Conservation (phyloP, 768 basidiomycete species). For the Brasilioporus rufonigricans region DNA sequence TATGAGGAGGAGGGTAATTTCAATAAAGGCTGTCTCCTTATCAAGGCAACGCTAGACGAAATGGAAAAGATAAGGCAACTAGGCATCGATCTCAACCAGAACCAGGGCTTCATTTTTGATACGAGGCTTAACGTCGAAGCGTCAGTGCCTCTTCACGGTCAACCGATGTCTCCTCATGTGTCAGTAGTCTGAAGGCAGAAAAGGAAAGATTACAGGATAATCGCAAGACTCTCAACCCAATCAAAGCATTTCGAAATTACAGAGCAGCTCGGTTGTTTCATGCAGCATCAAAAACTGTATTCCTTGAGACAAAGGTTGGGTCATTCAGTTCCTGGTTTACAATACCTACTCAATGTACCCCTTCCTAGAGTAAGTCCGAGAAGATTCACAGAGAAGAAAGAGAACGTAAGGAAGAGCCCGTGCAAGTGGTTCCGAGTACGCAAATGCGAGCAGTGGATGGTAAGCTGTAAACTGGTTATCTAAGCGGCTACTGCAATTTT, state of each 20-base stretch:
- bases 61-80: neutral
- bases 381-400: slow-evolving; percentile 3
- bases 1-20: neutral
- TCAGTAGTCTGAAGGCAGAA: neutral
- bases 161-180: neutral
- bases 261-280: neutral
- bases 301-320: neutral
- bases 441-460: neutral
- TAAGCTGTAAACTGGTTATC: neutral
- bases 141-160: neutral
- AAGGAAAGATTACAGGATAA: neutral
- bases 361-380: neutral
- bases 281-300: neutral
- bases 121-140: neutral
- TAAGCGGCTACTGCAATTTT: neutral
- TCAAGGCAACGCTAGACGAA: slow-evolving; percentile 6
- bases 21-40: neutral
- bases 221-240: neutral
- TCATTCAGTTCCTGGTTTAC: no score
- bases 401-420: neutral
- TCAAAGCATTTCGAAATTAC: neutral
- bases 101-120: neutral
- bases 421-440: slow-evolving; percentile 1
- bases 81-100: neutral
- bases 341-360: neutral